phyloP scores from a whole-genome alignment of 257 asterid species.

The Solanum boliviense region DNA sequence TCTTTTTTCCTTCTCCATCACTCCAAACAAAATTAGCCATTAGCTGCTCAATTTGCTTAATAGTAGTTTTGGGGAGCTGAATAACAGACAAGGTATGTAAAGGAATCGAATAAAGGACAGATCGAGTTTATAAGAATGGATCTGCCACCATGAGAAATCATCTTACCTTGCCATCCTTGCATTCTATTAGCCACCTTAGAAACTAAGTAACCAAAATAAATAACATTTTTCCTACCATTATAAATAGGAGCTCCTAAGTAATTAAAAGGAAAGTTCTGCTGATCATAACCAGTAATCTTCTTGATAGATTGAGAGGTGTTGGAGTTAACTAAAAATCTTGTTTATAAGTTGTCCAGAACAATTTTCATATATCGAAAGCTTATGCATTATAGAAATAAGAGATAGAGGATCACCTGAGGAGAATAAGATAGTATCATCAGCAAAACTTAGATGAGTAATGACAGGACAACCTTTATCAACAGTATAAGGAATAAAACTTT shows the following conservation, averaged over 20 bases:
- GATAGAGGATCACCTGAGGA: not conserved
- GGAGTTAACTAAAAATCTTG: too few relatives aligned
- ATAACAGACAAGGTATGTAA: not conserved
- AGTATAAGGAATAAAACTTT: not conserved
- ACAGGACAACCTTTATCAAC: not conserved
- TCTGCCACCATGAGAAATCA: not conserved
- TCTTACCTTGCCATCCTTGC: not conserved
- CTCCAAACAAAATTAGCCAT: not conserved
- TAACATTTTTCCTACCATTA: not conserved
- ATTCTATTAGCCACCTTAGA: not conserved
- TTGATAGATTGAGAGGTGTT: too few relatives aligned
- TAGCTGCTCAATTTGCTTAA: not conserved
- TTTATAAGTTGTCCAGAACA: not conserved
- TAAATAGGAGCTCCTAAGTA: not conserved
- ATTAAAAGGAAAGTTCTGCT: not conserved
- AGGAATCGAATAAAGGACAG: too few relatives aligned
- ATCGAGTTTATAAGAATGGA: not conserved
- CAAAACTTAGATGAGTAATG: not conserved
- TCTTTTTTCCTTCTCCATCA: not conserved
- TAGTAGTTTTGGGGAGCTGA: too few relatives aligned
- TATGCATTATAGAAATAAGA: not conserved
- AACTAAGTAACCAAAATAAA: not conserved
- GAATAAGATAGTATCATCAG: not conserved
- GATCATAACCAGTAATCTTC: not conserved
- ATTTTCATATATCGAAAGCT: not conserved